These are phyloP conservation scores for Pseudogymnoascus sp. DNA, from an alignment of 2,329 filamentous ascomycete genomes.

Conservation along the genomic window DNA sequence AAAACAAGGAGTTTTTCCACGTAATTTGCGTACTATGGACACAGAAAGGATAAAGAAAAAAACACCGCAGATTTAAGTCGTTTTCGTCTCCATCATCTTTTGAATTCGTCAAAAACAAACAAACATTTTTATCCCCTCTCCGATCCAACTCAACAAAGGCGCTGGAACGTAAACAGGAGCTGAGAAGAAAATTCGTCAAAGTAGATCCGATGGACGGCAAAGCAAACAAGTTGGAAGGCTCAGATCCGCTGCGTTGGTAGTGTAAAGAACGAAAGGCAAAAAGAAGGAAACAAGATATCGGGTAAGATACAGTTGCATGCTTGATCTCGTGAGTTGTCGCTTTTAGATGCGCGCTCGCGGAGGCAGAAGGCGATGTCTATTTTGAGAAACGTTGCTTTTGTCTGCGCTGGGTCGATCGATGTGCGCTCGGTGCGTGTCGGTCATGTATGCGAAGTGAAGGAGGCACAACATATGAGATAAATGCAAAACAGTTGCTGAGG, in stretches of 20 bases:
- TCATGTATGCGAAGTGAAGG: conserved; percentile 2
- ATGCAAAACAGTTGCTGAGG: conserved; percentile 15
- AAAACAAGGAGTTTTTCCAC: neutral
- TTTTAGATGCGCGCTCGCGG: neutral
- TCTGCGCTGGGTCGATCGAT: neutral
- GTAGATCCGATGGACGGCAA: neutral
- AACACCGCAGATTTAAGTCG: neutral
- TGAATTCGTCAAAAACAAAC: conserved; percentile 5
- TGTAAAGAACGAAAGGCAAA: neutral
- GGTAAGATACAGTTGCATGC: conserved; percentile 8
- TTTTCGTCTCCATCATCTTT: conserved; percentile 7
- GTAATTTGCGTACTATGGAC: conserved; percentile 4
- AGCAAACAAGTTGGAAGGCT: conserved; percentile 6
- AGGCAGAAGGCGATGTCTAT: neutral
- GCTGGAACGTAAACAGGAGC: conserved; percentile 3
- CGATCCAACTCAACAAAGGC: neutral
- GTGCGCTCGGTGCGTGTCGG: neutral
- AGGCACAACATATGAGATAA: conserved; percentile 2
- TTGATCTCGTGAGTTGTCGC: neutral
- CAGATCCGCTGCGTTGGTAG: neutral
- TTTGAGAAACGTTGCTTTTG: neutral
- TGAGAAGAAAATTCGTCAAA: conserved; percentile 4
- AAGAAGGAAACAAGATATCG: neutral
- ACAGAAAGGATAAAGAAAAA: neutral
- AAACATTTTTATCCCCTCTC: neutral